Evolutionary conservation across 139 green algal species (phyloP).

Genomic region (Closterium sp.): DNA sequence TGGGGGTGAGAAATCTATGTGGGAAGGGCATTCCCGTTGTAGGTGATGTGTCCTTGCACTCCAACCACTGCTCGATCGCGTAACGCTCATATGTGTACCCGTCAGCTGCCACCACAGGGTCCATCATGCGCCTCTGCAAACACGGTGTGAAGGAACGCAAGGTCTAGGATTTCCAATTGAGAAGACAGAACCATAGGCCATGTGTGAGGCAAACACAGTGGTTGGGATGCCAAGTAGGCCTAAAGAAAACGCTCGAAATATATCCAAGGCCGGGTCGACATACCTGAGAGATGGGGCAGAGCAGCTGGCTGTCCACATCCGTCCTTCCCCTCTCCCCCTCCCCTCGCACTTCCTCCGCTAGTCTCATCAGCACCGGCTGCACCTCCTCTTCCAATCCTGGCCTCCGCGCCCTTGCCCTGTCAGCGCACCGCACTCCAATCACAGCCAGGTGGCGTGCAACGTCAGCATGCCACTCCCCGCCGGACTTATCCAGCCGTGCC

Average conservation of each 20-base stretch:
- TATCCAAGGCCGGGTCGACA: not conserved
- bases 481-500: not conserved
- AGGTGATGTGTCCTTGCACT: not conserved
- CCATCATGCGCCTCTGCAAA: not conserved
- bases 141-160: not conserved
- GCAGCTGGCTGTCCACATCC: not conserved
- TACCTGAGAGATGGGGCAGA: not conserved
- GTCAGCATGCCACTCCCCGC: not conserved
- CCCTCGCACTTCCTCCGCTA: not conserved
- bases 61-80: not conserved
- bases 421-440: not conserved
- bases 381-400: not conserved
- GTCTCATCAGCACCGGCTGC: not conserved
- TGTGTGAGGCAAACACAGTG: no score
- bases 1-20: not conserved
- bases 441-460: not conserved
- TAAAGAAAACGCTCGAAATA: no score
- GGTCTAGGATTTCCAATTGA: no score
- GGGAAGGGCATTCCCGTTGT: not conserved
- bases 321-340: not conserved
- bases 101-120: not conserved
- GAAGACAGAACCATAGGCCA: no score
- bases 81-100: not conserved
- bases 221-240: no score
- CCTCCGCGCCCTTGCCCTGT: not conserved